A percentile compares a stretch with the other conserved stretches of the same genome.
phyloP scores from a whole-genome alignment of 108 stramenopile genomes.

The Cyclotella distinguenda region DNA sequence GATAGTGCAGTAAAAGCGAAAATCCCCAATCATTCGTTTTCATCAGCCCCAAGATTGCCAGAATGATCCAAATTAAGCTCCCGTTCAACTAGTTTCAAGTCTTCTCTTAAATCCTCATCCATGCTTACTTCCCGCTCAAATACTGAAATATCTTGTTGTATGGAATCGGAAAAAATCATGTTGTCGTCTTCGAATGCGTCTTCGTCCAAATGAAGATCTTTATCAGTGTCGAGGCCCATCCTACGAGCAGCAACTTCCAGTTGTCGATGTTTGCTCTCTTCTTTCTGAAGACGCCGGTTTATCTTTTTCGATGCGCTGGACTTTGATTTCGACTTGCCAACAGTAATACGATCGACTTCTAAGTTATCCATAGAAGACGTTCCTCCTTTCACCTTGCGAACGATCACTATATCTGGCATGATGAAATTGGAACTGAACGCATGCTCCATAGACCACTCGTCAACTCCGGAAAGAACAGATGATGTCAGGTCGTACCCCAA shows the following conservation, averaged over 20 bases:
- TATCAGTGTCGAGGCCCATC: slow-evolving; percentile 81
- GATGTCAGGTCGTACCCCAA: slow-evolving; percentile 92
- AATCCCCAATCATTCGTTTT: too few relatives aligned
- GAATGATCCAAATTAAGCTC: slow-evolving; percentile 30
- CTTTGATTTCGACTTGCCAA: slow-evolving; percentile 40
- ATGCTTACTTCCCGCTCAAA: slow-evolving; percentile 47
- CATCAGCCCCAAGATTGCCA: too few relatives aligned
- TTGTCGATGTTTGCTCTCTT: slow-evolving; percentile 68
- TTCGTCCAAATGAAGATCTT: slow-evolving; percentile 36
- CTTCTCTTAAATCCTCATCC: slow-evolving; percentile 67
- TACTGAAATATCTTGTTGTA: slow-evolving; percentile 36
- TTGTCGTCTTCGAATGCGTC: slow-evolving; percentile 36
- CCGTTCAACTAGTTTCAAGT: slow-evolving; percentile 61
- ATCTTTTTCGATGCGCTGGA: slow-evolving; percentile 58
- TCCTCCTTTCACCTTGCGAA: slow-evolving; percentile 83
- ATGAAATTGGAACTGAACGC: slow-evolving; percentile 54
- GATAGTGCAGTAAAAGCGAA: too few relatives aligned
- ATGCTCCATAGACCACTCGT: slow-evolving; percentile 54
- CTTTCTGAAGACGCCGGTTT: slow-evolving; percentile 54
- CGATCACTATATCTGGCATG: slow-evolving; percentile 94
- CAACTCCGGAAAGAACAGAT: slow-evolving; percentile 56
- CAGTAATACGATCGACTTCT: neutral
- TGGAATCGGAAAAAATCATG: slow-evolving; percentile 34
- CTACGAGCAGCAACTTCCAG: slow-evolving; percentile 73
- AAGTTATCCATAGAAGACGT: neutral